A percentile compares a stretch with the other conserved stretches of the same genome.
These are phyloP conservation scores for Blastobotrys elegans DNA, from an alignment of 1,139 yeast species.

Conservation along the genomic window DNA sequence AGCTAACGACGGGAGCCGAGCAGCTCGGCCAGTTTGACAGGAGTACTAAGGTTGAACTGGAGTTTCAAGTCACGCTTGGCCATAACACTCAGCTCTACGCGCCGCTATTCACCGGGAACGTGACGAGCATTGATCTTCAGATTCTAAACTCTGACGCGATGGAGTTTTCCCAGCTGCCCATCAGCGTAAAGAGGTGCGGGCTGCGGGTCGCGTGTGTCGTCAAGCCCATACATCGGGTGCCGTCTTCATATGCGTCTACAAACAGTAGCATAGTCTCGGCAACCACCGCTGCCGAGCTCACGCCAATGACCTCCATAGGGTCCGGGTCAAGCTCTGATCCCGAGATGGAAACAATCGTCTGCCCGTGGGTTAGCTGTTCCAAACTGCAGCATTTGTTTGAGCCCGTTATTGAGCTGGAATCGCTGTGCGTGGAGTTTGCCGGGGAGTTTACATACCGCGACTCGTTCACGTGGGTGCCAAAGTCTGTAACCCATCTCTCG, in stretches of 20 bases:
- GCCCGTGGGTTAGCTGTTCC: neutral
- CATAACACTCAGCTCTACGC: neutral
- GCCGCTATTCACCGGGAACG: neutral
- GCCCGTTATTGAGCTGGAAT: neutral
- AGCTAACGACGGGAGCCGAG: neutral
- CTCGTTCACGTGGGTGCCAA: slow-evolving; percentile 1
- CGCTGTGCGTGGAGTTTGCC: slow-evolving; percentile 3
- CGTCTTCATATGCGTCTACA: neutral
- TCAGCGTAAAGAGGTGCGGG: neutral
- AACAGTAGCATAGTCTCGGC: too few species aligned
- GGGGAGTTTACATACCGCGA: neutral
- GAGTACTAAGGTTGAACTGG: neutral
- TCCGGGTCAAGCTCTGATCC: neutral
- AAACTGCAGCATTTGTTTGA: slow-evolving; percentile 3
- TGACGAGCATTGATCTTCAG: neutral
- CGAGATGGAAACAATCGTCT: neutral
- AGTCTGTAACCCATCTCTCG: neutral
- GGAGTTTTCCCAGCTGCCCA: slow-evolving; percentile 1
- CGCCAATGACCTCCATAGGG: neutral
- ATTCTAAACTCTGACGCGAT: neutral
- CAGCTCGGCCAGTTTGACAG: neutral
- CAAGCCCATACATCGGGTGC: neutral
- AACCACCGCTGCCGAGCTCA: too few species aligned
- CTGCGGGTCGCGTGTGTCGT: slow-evolving; percentile 2
- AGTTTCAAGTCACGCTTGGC: slow-evolving; percentile 1